phyloP scores from a whole-genome alignment of 169 alveolate species.

The Babesia ovis region DNA sequence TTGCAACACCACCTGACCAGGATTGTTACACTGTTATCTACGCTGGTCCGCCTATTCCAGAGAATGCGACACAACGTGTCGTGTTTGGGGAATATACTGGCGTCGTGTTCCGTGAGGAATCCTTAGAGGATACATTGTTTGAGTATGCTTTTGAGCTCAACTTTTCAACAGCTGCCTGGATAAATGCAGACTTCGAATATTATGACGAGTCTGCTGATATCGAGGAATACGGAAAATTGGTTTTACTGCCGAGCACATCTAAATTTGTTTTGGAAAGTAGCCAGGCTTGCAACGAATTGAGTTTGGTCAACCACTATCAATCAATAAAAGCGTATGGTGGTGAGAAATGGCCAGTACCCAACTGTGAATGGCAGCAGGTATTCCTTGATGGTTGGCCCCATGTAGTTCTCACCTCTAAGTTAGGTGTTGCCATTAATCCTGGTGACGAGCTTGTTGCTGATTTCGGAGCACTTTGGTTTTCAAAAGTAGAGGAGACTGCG shows the following conservation, averaged over 20 bases:
- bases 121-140: conserved; percentile 69
- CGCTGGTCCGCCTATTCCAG: conserved; percentile 77
- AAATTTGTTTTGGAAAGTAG: conserved; percentile 86
- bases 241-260: conserved; percentile 82
- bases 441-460: conserved; percentile 91
- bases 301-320: conserved; percentile 88
- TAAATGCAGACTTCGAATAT: conserved; percentile 75
- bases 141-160: conserved; percentile 84
- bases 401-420: conserved; percentile 80
- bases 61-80: conserved; percentile 67
- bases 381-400: conserved; percentile 89
- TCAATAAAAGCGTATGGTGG: conserved; percentile 79
- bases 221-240: conserved; percentile 43
- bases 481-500: conserved; percentile 81
- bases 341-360: conserved; percentile 75
- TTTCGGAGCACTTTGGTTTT: conserved; percentile 89
- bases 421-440: conserved; percentile 77
- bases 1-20: conserved; percentile 83
- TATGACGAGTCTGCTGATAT: conserved; percentile 72
- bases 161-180: conserved; percentile 80
- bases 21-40: conserved; percentile 84
- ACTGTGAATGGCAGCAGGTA: conserved; percentile 89
- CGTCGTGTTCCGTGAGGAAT: conserved; percentile 77
- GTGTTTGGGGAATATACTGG: conserved; percentile 88
- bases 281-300: conserved; percentile 85